Percentiles rank a stretch among this genome's conserved stretches.
Evolutionary conservation across 805 yeast genomes (phyloP).

Genomic region (Teunomyces funiuensis): DNA sequence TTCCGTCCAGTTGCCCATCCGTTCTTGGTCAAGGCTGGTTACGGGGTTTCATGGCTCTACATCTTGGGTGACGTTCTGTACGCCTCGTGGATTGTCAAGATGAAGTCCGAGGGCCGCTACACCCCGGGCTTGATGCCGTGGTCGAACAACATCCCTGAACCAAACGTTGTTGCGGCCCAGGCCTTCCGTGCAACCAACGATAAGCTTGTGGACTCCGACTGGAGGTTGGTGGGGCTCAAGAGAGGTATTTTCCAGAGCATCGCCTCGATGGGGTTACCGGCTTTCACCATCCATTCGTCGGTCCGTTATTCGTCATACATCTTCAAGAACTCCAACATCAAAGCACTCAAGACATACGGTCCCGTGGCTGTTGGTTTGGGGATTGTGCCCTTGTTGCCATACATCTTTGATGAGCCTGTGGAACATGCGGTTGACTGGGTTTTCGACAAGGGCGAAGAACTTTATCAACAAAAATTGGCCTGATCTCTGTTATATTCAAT

Average conservation of each 20-base stretch:
- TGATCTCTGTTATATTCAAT: neutral
- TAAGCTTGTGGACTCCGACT: constrained; percentile 51
- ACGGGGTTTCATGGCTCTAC: constrained; percentile 75
- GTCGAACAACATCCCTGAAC: constrained; percentile 49
- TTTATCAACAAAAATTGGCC: constrained; percentile 14
- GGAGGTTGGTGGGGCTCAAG: constrained; percentile 63
- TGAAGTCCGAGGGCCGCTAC: constrained; percentile 65
- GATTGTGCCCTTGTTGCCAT: constrained; percentile 75
- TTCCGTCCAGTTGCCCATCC: constrained; percentile 83
- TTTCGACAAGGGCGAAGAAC: constrained; percentile 52
- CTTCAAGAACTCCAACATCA: constrained; percentile 52
- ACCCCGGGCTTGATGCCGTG: constrained; percentile 66
- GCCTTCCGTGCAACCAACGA: constrained; percentile 23
- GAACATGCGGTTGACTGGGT: constrained; percentile 64
- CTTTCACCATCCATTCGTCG: constrained; percentile 76
- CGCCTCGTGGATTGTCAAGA: constrained; percentile 69
- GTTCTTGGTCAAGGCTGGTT: constrained; percentile 58
- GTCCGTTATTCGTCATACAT: constrained; percentile 67
- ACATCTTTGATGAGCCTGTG: constrained; percentile 79
- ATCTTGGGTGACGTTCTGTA: constrained; percentile 72
- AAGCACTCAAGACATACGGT: constrained; percentile 57
- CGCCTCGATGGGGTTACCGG: constrained; percentile 87
- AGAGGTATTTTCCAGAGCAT: constrained; percentile 79
- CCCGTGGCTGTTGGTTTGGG: constrained; percentile 80
- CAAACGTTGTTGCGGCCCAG: constrained; percentile 39